phyloP scores from a whole-genome alignment of 192 early-diverging fungal species.

The Gaertneriomyces sp. region DNA sequence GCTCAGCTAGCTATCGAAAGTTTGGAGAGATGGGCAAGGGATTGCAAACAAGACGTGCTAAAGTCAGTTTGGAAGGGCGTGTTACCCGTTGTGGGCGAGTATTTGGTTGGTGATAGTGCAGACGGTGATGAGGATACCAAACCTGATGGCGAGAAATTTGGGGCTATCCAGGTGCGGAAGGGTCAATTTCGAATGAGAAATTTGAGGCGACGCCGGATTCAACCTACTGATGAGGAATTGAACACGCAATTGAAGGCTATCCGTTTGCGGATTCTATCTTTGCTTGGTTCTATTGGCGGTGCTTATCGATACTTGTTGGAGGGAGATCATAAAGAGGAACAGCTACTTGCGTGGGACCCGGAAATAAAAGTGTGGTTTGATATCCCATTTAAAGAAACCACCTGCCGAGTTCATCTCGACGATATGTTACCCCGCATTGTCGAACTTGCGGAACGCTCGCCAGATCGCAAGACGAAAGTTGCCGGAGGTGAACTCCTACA shows the following conservation, averaged over 20 bases:
- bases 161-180: neutral
- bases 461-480: conserved; percentile 71
- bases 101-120: conserved; percentile 52
- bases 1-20: conserved; percentile 60
- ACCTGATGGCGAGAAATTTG: neutral
- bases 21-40: conserved; percentile 52
- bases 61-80: conserved; percentile 38
- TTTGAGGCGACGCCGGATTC: neutral
- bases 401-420: conserved; percentile 66
- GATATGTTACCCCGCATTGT: conserved; percentile 73
- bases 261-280: conserved; percentile 57
- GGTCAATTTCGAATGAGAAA: too few relatives aligned
- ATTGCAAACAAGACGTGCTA: conserved; percentile 19
- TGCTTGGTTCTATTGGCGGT: conserved; percentile 64
- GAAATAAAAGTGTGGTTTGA: conserved; percentile 53
- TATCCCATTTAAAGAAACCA: conserved; percentile 67
- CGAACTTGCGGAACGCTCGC: conserved; percentile 68
- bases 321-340: neutral
- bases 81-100: conserved; percentile 63
- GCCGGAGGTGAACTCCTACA: conserved; percentile 73
- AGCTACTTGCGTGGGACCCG: conserved; percentile 67
- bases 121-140: conserved; percentile 16
- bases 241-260: conserved; percentile 45
- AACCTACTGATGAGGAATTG: conserved; percentile 15
- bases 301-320: conserved; percentile 38